A percentile compares a stretch with the other conserved stretches of the same genome.
Evolutionary conservation across 129 eudicot species (phyloP).

Genomic region (Silybum marianum): DNA sequence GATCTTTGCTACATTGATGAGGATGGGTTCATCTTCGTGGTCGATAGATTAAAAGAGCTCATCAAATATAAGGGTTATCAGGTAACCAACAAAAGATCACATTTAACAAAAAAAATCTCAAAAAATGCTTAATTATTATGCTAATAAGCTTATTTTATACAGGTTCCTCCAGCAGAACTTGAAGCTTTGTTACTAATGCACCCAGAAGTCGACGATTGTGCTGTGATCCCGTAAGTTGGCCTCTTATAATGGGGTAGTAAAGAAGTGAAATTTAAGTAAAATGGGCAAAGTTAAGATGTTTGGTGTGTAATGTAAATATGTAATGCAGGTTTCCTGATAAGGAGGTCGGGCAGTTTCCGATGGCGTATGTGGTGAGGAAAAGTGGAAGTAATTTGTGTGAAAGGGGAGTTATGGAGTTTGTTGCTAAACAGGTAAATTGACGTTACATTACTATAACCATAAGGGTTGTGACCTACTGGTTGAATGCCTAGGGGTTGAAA

Average conservation of each 20-base stretch:
- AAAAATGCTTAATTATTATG: not conserved
- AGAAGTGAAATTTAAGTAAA: not conserved
- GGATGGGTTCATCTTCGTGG: conserved; percentile 89
- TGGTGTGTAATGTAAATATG: not conserved
- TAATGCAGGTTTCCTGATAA: conserved; percentile 76
- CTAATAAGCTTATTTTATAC: not conserved
- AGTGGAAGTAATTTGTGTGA: conserved; percentile 58
- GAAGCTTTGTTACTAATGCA: conserved; percentile 89
- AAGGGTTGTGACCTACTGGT: too few relatives aligned
- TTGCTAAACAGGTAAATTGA: conserved; percentile 70
- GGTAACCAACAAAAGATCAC: not conserved
- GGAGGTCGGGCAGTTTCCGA: conserved; percentile 89
- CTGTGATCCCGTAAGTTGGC: conserved; percentile 89
- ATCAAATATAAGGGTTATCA: conserved; percentile 96
- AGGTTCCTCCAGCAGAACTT: conserved; percentile 99
- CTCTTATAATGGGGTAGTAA: not conserved
- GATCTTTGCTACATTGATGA: conserved; percentile 93
- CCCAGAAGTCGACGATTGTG: conserved; percentile 85
- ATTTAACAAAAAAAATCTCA: not conserved
- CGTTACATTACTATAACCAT: too few relatives aligned
- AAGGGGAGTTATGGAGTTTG: conserved; percentile 70
- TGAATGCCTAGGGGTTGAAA: too few relatives aligned
- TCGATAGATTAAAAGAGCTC: conserved; percentile 90
- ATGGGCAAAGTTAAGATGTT: not conserved
- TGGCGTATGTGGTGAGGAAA: conserved; percentile 91